Base-by-base conservation (phyloP, 176 grass and related monocot species). In the Oryza longistaminata region DNA sequence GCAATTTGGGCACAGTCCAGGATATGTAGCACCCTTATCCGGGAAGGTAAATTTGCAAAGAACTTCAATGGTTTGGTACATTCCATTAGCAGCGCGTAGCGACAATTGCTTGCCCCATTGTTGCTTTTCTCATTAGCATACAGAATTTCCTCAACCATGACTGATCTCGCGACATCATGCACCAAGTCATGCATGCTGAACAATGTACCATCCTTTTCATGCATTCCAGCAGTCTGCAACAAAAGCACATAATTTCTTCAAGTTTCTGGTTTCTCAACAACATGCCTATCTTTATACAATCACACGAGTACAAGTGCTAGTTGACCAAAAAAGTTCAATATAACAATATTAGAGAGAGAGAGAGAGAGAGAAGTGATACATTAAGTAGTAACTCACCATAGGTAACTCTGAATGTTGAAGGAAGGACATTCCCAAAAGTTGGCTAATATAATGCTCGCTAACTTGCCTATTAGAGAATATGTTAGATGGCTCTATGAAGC, bases 181-280 rank as follows among this genome's bases (percentile, higher is more conserved):
- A 86, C 88, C 6, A 90, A 50, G 64, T 90, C 76, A 50, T 90
- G 88, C 83, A 90, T 85, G 5, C 1, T 73, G 21, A 75, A 29
- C 29, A 29, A 29, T 29, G 29, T 17, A 14, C 3, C 4, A 7
- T 19, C 1, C 22, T 67, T 6, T 1, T 25, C 0, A 0, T 50
- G 14, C 11, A 0, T 2, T 17, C 4, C 0, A 83, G 11, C 7
- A 48, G 0, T 35, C 81, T 83, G 71, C 21, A 67, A 10, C 21
- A 52, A 46, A 82, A 73, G 3, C 9, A 27, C n/a, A 1, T 50
- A 2, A 13, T 27, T 2, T 7, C 60, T 31, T 81, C 7, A 71
- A 10, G 6, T 29, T 43, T 71, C 49, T 37, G 0, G 8, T 29
- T 61, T 29, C 9, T 29, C 29, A 29, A 29, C 29, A 29, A 29